Conservation (phyloP, 441 rosid genomes). For the Erysimum cheiri region DNA sequence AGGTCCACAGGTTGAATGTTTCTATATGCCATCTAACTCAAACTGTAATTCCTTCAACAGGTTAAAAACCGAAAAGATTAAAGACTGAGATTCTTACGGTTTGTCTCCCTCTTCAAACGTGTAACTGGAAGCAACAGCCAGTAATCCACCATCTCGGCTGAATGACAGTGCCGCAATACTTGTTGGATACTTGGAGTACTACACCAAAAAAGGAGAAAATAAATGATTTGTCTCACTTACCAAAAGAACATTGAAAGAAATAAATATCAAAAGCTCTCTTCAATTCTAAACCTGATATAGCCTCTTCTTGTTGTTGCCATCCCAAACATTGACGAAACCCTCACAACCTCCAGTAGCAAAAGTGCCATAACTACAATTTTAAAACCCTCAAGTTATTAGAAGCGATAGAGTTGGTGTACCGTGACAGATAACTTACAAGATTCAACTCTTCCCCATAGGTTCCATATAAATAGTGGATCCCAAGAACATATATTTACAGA, state of each 20-base stretch:
- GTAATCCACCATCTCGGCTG: constrained; percentile 86
- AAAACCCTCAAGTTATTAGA: constrained; percentile 15
- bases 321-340: constrained; percentile 96
- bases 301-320: constrained; percentile 97
- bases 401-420: background rate
- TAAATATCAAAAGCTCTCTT: background rate
- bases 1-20: background rate
- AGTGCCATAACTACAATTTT: constrained; percentile 78
- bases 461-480: background rate
- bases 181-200: constrained; percentile 92
- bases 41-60: background rate
- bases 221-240: background rate
- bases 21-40: background rate
- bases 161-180: constrained; percentile 90
- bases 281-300: constrained; percentile 73
- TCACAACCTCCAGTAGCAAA: constrained; percentile 98
- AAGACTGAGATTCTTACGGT: constrained; percentile 52
- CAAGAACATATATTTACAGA: background rate
- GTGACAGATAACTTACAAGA: background rate
- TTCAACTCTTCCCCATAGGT: background rate
- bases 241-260: background rate
- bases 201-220: constrained; percentile 37
- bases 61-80: constrained; percentile 3
- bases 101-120: constrained; percentile 95
- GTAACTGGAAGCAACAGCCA: constrained; percentile 97